Conservation (phyloP, 768 basidiomycete species). For the Leccinum truebloodii region DNA sequence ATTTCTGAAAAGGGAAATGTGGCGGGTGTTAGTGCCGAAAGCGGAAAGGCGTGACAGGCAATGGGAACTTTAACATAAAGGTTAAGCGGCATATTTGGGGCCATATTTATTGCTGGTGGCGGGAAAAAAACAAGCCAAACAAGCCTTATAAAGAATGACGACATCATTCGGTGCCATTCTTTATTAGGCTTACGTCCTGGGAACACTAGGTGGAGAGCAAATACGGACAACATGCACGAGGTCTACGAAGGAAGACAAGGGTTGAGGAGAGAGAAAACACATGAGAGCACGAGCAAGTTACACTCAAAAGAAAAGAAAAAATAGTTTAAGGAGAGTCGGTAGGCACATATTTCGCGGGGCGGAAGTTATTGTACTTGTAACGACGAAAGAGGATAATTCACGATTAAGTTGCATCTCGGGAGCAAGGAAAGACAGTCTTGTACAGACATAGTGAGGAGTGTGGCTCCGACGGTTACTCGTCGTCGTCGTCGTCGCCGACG, state of each 20-base stretch:
- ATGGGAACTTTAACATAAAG: too few relatives aligned
- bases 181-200: too few relatives aligned
- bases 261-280: constrained; percentile 20
- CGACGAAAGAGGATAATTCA: constrained; percentile 8
- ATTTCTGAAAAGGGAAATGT: too few relatives aligned
- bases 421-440: constrained; percentile 16
- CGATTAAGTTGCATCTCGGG: constrained; percentile 21
- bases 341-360: constrained; percentile 31
- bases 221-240: constrained; percentile 33
- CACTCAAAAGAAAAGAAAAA: constrained; percentile 9
- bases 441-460: constrained; percentile 5
- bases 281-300: constrained; percentile 33
- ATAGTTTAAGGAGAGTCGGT: constrained; percentile 19
- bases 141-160: too few relatives aligned
- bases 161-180: too few relatives aligned
- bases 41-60: too few relatives aligned
- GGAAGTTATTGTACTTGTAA: constrained; percentile 23
- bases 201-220: constrained; percentile 11
- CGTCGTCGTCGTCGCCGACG: constrained; percentile 38
- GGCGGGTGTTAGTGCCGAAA: too few relatives aligned
- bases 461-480: constrained; percentile 34
- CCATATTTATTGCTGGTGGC: too few relatives aligned
- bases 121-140: too few relatives aligned
- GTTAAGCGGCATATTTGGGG: too few relatives aligned
- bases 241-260: constrained; percentile 19